phyloP scores from a whole-genome alignment of 176 grass and related monocot species.

The Triticum urartu region DNA sequence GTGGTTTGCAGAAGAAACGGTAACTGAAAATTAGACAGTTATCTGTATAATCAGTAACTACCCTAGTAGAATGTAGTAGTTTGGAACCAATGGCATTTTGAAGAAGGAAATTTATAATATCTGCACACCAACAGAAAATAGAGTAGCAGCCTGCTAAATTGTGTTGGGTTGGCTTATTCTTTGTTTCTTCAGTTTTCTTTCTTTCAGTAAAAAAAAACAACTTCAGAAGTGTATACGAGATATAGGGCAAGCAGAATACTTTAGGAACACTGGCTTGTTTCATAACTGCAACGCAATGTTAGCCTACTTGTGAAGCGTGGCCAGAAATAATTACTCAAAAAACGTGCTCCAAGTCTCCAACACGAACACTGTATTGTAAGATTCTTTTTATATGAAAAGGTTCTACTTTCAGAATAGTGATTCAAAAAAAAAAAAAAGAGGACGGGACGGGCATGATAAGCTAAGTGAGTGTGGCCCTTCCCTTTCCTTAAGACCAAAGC shows the following conservation, averaged over 20 bases:
- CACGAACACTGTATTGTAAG: neutral
- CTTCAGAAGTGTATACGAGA: neutral
- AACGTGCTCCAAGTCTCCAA: neutral
- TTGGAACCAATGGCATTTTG: neutral
- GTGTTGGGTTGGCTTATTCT: neutral
- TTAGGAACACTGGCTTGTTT: neutral
- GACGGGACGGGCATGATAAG: neutral
- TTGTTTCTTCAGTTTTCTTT: neutral
- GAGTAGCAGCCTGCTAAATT: neutral
- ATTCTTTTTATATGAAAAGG: neutral
- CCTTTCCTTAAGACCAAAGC: slow-evolving; percentile 42
- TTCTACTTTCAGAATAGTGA: neutral
- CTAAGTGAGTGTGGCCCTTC: slow-evolving; percentile 12
- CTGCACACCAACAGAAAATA: neutral
- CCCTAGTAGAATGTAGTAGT: slow-evolving; percentile 13
- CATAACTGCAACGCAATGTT: neutral
- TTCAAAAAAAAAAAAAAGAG: neutral
- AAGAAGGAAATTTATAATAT: neutral
- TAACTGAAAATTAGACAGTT: neutral
- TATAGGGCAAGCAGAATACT: neutral
- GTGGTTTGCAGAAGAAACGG: neutral
- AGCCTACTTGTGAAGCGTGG: neutral
- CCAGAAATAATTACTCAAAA: neutral
- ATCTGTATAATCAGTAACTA: neutral
- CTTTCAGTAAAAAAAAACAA: neutral